These are phyloP conservation scores for Sporothrix variecibatus DNA, from an alignment of 2,329 filamentous ascomycete species.

Conservation along the genomic window DNA sequence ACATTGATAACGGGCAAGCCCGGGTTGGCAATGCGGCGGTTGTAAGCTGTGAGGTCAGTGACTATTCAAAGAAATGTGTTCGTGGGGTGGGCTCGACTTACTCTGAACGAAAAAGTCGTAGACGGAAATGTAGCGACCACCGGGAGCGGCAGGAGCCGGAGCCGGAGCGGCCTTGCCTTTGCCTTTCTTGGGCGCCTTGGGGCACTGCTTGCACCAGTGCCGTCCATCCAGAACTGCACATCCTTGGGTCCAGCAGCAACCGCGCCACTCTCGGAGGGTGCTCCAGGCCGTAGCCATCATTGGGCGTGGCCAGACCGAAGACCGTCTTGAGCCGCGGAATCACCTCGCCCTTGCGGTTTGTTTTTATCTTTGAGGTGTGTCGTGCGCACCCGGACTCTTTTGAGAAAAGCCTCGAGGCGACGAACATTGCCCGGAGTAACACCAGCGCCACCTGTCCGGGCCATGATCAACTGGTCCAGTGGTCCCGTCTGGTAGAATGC, in stretches of 20 bases:
- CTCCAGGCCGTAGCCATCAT: slow-evolving; percentile 37
- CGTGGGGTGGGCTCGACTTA: slow-evolving; percentile 35
- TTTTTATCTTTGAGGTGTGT: slow-evolving; percentile 42
- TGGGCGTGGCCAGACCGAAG: slow-evolving; percentile 39
- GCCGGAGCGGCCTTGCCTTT: slow-evolving; percentile 16
- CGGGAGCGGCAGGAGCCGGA: slow-evolving; percentile 31
- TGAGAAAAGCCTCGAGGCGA: slow-evolving; percentile 42
- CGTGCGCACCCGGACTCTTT: slow-evolving; percentile 41
- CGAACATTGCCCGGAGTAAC: slow-evolving; percentile 19
- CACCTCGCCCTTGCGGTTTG: slow-evolving; percentile 38
- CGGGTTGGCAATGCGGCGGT: slow-evolving; percentile 41
- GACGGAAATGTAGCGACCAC: slow-evolving; percentile 52
- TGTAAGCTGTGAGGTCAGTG: slow-evolving; percentile 37
- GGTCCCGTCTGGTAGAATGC: slow-evolving; percentile 39
- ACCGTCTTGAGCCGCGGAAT: slow-evolving; percentile 44
- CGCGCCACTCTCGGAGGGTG: slow-evolving; percentile 35
- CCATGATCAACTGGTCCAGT: slow-evolving; percentile 32
- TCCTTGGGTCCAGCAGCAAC: slow-evolving; percentile 51
- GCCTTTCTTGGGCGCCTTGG: not conserved
- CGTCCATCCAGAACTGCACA: slow-evolving; percentile 57
- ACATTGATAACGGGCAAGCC: slow-evolving; percentile 59
- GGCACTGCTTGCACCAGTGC: slow-evolving; percentile 8
- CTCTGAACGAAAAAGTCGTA: slow-evolving; percentile 50
- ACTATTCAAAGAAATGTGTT: not conserved
- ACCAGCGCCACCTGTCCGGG: not conserved